Conservation (phyloP, 805 yeast species). For the Pichia cephalocereana region DNA sequence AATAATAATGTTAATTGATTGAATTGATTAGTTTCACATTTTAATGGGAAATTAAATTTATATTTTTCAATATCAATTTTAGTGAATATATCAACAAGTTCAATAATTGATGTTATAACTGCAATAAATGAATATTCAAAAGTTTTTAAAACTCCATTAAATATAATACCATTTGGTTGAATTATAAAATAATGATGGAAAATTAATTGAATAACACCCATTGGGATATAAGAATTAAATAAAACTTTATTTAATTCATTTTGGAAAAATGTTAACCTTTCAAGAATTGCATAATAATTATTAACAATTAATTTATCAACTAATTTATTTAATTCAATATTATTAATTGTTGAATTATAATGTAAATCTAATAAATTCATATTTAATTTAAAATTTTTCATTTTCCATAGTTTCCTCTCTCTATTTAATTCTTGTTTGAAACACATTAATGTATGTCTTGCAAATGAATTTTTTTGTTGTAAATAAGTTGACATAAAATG, state of each 20-base stretch:
- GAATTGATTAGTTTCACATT: neutral
- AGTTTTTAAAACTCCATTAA: constrained; percentile 4
- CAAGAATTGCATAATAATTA: constrained; percentile 9
- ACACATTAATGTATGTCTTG: neutral
- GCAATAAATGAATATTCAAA: constrained; percentile 10
- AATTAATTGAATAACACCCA: constrained; percentile 5
- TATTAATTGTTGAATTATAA: neutral
- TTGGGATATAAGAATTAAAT: constrained; percentile 7
- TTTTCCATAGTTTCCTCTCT: constrained; percentile 4
- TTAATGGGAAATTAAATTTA: constrained; percentile 1
- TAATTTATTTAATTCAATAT: neutral
- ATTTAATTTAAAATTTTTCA: neutral
- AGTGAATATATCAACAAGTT: constrained; percentile 5
- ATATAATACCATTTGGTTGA: constrained; percentile 1
- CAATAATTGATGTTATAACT: constrained; percentile 7
- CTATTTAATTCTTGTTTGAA: constrained; percentile 1
- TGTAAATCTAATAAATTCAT: neutral
- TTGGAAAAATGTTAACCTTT: constrained; percentile 11
- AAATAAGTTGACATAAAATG: neutral
- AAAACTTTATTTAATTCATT: constrained; percentile 6
- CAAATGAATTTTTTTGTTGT: neutral
- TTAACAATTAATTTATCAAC: constrained; percentile 1
- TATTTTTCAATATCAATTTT: neutral
- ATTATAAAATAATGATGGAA: constrained; percentile 5
- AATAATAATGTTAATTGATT: constrained; percentile 4